Conservation (phyloP, 1,284 basidiomycete species). For the Tylopilus sp. region DNA sequence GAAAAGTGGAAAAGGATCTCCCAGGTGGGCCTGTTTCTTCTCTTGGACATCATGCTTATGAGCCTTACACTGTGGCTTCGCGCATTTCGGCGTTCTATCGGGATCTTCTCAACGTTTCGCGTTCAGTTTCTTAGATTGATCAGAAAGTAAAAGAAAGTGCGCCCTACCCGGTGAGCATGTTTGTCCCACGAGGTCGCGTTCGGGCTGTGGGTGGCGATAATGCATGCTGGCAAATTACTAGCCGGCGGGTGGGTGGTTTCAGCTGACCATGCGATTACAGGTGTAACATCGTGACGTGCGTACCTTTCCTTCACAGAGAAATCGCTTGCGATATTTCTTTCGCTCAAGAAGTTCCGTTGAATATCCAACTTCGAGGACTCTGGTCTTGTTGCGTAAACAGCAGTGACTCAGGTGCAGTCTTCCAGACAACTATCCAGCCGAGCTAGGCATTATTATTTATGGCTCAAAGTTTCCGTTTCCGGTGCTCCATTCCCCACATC, state of each 20-base stretch:
- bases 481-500: neutral
- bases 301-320: neutral
- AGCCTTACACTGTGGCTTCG: too few relatives aligned
- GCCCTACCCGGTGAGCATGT: neutral
- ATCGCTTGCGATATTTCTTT: too few relatives aligned
- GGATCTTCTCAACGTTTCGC: neutral
- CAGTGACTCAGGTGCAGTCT: too few relatives aligned
- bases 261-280: neutral
- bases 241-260: neutral
- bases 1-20: neutral
- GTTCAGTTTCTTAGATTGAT: neutral
- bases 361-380: neutral
- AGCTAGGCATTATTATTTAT: neutral
- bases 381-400: neutral
- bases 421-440: too few relatives aligned
- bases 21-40: neutral
- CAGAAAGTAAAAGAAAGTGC: neutral
- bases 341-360: too few relatives aligned
- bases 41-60: neutral
- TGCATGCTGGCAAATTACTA: neutral
- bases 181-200: neutral
- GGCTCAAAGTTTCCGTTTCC: neutral
- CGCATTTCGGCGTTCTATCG: too few relatives aligned
- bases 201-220: neutral
- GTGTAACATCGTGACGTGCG: neutral